Conservation (phyloP, 148 eudicot species). For the Cornus controversa region DNA sequence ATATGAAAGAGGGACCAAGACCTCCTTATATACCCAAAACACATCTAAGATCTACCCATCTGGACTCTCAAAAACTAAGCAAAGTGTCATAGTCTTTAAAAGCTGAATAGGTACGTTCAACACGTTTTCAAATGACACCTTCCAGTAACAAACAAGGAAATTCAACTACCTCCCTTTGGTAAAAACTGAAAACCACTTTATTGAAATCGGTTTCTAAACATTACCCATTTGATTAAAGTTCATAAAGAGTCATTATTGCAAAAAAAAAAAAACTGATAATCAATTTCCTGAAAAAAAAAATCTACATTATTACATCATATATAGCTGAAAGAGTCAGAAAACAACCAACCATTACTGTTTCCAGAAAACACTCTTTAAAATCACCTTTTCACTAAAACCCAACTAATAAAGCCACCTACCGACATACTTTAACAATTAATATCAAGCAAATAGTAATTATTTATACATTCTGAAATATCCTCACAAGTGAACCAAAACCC, state of each 20-base stretch:
- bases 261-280: not conserved
- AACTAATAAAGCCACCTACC: no score
- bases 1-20: not conserved
- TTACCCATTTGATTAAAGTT: not conserved
- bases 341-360: not conserved
- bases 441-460: no score
- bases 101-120: conserved; percentile 15
- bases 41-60: conserved; percentile 2
- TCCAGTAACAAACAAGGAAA: conserved; percentile 19
- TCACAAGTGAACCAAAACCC: not conserved
- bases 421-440: no score
- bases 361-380: no score
- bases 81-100: conserved; percentile 20
- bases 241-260: not conserved
- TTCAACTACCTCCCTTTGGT: not conserved
- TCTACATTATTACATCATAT: not conserved
- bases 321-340: not conserved
- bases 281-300: not conserved
- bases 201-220: not conserved
- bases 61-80: conserved; percentile 19
- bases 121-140: conserved; percentile 19
- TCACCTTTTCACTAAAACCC: not conserved
- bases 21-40: conserved; percentile 6
- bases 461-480: no score
- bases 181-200: not conserved